Percentiles rank a stretch among this genome's conserved stretches.
These are phyloP conservation scores for Polytrichum formosum DNA, from an alignment of 225 moss, liverwort and hornwort genomes.

Conservation along the genomic window DNA sequence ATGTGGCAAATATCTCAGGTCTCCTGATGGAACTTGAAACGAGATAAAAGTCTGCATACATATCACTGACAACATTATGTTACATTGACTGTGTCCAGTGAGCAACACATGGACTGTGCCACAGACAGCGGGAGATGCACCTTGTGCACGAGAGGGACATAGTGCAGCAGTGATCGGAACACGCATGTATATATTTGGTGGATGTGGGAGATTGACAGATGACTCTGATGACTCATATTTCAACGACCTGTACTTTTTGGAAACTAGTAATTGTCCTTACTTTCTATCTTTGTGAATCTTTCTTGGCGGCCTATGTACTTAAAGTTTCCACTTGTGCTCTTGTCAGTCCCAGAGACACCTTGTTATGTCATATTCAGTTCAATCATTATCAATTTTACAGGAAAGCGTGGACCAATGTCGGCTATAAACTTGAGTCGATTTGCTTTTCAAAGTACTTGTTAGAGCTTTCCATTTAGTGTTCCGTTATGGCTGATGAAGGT, in stretches of 20 bases:
- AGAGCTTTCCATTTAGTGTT: too few relatives aligned
- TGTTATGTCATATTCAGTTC: too few relatives aligned
- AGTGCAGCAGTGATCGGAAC: constrained; percentile 80
- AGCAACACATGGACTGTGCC: constrained; percentile 77
- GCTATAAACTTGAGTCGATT: too few relatives aligned
- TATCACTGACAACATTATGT: constrained; percentile 7
- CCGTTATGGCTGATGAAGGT: constrained; percentile 7
- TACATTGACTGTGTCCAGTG: constrained; percentile 32
- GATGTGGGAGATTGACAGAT: constrained; percentile 89
- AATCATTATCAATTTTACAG: too few relatives aligned
- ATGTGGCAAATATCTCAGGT: too few relatives aligned
- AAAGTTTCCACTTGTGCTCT: too few relatives aligned
- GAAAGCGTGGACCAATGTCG: too few relatives aligned
- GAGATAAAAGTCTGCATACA: too few relatives aligned
- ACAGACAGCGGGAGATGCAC: constrained; percentile 65
- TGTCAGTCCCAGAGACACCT: too few relatives aligned
- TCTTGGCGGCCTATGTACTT: too few relatives aligned
- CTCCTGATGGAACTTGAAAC: too few relatives aligned
- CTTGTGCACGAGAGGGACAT: constrained; percentile 93
- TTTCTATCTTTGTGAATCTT: not conserved
- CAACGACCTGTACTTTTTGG: constrained; percentile 85
- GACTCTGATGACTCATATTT: constrained; percentile 89
- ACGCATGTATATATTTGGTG: constrained; percentile 88
- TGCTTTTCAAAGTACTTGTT: too few relatives aligned
- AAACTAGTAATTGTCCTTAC: constrained; percentile 48